A percentile compares a stretch with the other conserved stretches of the same genome.
Conservation (phyloP, 352 stramenopile species). For the Pythium aristosporum region DNA sequence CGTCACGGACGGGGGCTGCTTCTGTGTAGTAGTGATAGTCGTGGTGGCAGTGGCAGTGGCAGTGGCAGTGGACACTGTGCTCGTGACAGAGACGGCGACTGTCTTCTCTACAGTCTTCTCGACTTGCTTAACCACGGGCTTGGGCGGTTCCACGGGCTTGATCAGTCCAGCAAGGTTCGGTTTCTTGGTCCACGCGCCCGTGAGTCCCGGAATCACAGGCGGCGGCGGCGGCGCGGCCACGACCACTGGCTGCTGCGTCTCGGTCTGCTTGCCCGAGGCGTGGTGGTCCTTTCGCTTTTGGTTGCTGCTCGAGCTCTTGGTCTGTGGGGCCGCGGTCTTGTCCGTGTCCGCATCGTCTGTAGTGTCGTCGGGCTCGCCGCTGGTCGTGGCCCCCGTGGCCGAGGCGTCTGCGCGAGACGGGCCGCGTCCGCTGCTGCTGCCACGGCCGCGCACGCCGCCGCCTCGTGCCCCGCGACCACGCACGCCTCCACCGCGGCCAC, state of each 20-base stretch:
- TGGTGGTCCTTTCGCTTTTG: conserved; percentile 42
- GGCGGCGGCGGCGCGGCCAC: conserved; percentile 12
- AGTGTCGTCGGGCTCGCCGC: conserved; percentile 32
- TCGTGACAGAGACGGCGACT: not conserved
- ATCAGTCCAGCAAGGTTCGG: conserved; percentile 26
- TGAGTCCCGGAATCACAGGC: conserved; percentile 30
- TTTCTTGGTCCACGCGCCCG: conserved; percentile 34
- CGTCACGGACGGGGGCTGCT: not conserved
- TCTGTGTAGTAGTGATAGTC: not conserved
- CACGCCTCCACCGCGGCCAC: conserved; percentile 39
- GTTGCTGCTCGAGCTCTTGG: conserved; percentile 28
- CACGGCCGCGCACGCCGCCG: conserved; percentile 47
- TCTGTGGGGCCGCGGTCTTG: conserved; percentile 23
- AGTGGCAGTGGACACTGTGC: not conserved
- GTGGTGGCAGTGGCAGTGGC: not conserved
- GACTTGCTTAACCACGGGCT: conserved; percentile 12
- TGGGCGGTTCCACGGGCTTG: conserved; percentile 20
- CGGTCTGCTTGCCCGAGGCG: conserved; percentile 32
- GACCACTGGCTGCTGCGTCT: conserved; percentile 35
- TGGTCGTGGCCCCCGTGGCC: conserved; percentile 49
- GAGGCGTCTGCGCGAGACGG: conserved; percentile 30
- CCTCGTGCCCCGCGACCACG: conserved; percentile 46
- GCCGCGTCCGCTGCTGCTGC: conserved; percentile 39
- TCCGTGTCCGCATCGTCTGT: conserved; percentile 39
- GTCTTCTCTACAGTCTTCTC: conserved; percentile 5